phyloP scores from a whole-genome alignment of 2,329 filamentous ascomycete species.

The Colletotrichum godetiae region DNA sequence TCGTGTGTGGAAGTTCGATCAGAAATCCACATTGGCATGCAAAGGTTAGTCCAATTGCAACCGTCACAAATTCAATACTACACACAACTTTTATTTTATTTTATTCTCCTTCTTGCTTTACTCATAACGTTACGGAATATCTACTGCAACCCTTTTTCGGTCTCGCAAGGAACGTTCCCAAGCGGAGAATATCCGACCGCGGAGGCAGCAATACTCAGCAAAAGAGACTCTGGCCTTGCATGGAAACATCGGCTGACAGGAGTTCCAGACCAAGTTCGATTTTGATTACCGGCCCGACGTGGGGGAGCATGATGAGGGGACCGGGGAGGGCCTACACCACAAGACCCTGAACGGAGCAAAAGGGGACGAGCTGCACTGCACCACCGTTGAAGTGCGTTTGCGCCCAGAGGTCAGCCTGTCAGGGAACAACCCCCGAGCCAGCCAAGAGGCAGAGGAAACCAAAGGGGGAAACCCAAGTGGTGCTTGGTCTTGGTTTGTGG shows the following conservation, averaged over 20 bases:
- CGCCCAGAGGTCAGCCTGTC: neutral
- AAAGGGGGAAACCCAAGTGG: neutral
- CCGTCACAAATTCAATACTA: neutral
- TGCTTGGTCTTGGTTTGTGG: neutral
- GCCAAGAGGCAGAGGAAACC: neutral
- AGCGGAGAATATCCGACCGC: neutral
- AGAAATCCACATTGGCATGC: neutral
- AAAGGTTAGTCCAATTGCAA: neutral
- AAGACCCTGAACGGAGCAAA: neutral
- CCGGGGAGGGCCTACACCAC: neutral
- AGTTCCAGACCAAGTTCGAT: constrained; percentile 30
- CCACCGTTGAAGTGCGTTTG: neutral
- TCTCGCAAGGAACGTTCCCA: neutral
- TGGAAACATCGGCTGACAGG: constrained; percentile 32
- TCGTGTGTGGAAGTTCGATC: neutral
- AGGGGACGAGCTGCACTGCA: neutral
- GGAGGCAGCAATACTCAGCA: no score
- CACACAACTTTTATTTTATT: neutral
- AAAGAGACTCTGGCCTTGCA: constrained; percentile 20
- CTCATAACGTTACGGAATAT: no score
- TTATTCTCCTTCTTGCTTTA: neutral
- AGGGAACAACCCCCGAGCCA: neutral
- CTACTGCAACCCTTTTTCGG: neutral
- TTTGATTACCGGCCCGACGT: constrained; percentile 27
- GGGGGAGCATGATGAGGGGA: constrained; percentile 18